Evolutionary conservation across 305 asterid genomes (phyloP).

Genomic region (Fraxinus nigra): DNA sequence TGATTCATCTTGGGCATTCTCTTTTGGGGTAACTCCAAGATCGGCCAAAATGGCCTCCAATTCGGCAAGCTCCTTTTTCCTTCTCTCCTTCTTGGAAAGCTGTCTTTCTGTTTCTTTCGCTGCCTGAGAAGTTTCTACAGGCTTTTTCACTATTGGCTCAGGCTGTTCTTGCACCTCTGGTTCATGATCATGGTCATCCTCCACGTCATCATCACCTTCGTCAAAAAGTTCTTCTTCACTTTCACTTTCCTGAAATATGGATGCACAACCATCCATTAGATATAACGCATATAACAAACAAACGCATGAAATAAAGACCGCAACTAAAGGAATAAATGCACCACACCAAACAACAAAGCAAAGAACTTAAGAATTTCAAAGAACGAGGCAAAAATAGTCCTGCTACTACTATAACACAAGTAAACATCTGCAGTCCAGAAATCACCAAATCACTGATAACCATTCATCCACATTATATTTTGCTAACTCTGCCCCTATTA

Average conservation of each 20-base stretch:
- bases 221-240: constrained; percentile 63
- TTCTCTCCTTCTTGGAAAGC: constrained; percentile 86
- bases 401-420: background rate
- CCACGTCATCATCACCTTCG: constrained; percentile 59
- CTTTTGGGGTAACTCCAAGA: constrained; percentile 70
- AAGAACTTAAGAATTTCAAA: background rate
- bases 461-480: background rate
- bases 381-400: background rate
- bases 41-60: constrained; percentile 91
- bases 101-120: constrained; percentile 83
- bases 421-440: background rate
- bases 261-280: constrained; percentile 13
- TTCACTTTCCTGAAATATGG: constrained; percentile 59
- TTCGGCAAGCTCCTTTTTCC: constrained; percentile 92
- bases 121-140: constrained; percentile 48
- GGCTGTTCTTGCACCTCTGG: constrained; percentile 45
- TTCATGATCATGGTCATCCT: constrained; percentile 59
- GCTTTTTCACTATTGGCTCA: constrained; percentile 38
- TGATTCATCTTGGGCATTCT: constrained; percentile 47
- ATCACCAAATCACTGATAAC: background rate
- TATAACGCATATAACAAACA: background rate
- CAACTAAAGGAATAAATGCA: background rate
- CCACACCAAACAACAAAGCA: background rate
- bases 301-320: background rate
- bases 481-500: background rate